phyloP scores from a whole-genome alignment of 805 yeast species.

The Scheffersomyces lignosus region DNA sequence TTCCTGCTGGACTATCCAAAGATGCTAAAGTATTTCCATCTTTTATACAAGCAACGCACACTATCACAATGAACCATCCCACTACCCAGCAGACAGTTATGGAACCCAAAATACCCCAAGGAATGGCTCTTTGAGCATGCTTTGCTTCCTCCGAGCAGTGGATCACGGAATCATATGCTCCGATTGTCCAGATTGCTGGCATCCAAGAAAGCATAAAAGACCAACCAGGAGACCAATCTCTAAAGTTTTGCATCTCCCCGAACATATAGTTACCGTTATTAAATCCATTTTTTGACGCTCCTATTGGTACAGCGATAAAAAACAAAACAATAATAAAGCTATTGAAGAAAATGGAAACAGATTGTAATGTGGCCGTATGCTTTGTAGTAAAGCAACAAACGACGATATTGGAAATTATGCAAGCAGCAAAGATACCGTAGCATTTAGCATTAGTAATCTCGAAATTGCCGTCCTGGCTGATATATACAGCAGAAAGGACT shows the following conservation, averaged over 20 bases:
- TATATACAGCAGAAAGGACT: conserved; percentile 56
- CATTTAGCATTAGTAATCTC: conserved; percentile 51
- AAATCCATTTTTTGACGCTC: conserved; percentile 37
- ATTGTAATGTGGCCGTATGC: conserved; percentile 58
- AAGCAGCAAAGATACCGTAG: conserved; percentile 68
- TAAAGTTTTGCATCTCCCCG: conserved; percentile 48
- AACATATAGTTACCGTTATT: conserved; percentile 52
- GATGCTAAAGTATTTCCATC: conserved; percentile 43
- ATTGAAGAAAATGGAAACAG: conserved; percentile 57
- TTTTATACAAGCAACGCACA: conserved; percentile 54
- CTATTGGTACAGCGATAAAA: conserved; percentile 65
- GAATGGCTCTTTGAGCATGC: conserved; percentile 62
- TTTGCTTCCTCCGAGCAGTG: conserved; percentile 73
- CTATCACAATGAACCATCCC: conserved; percentile 58
- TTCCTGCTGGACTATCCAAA: conserved; percentile 50
- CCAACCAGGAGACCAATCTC: conserved; percentile 63
- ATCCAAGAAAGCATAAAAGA: conserved; percentile 56
- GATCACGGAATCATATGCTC: conserved; percentile 69
- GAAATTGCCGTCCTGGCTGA: conserved; percentile 55
- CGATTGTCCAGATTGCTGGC: conserved; percentile 76
- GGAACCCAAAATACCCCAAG: conserved; percentile 62
- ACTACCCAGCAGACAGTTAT: conserved; percentile 55
- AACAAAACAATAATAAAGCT: conserved; percentile 52
- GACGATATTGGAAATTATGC: conserved; percentile 51
- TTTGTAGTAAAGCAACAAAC: conserved; percentile 59